These are phyloP conservation scores for Stachybotrys chartarum DNA, from an alignment of 2,329 filamentous ascomycete species.

Conservation along the genomic window DNA sequence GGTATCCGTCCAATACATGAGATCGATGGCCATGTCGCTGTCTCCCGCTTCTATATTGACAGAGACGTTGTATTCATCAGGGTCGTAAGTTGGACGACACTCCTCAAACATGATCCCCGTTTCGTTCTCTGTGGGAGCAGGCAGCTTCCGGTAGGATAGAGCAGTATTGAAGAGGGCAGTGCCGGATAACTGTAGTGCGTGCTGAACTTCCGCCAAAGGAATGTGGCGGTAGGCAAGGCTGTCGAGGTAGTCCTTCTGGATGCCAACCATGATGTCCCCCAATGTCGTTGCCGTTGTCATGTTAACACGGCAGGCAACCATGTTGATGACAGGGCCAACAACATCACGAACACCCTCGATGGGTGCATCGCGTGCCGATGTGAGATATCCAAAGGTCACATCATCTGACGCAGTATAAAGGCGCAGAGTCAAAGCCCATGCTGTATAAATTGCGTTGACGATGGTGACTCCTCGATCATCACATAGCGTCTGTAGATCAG, in stretches of 20 bases:
- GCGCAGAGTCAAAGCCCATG: slow-evolving; percentile 11
- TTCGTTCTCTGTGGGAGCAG: slow-evolving; percentile 1
- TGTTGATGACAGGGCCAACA: slow-evolving; percentile 48
- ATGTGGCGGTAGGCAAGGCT: slow-evolving; percentile 2
- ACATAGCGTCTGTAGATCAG: slow-evolving; percentile 3
- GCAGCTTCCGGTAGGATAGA: slow-evolving; percentile 13
- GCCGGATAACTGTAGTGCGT: slow-evolving; percentile 12
- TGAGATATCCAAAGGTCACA: slow-evolving; percentile 46
- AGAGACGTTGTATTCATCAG: slow-evolving; percentile 13
- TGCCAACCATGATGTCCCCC: slow-evolving; percentile 24
- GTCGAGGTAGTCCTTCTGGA: slow-evolving; percentile 19
- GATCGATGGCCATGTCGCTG: slow-evolving; percentile 9
- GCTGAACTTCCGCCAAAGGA: slow-evolving; percentile 10
- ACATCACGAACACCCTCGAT: slow-evolving; percentile 38
- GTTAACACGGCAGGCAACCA: slow-evolving; percentile 43
- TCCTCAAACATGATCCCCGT: slow-evolving; percentile 13
- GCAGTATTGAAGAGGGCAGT: slow-evolving; percentile 15
- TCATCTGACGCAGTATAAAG: slow-evolving; percentile 36
- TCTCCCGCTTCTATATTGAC: slow-evolving; percentile 13
- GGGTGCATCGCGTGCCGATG: slow-evolving; percentile 43
- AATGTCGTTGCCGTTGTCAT: slow-evolving; percentile 13
- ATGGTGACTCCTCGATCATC: slow-evolving; percentile 1
- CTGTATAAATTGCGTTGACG: slow-evolving; percentile 10
- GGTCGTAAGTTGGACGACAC: slow-evolving; percentile 12
- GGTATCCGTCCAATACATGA: slow-evolving; percentile 15